Conservation (phyloP, 495 filamentous ascomycete species). For the Trichoderma erinaceum region DNA sequence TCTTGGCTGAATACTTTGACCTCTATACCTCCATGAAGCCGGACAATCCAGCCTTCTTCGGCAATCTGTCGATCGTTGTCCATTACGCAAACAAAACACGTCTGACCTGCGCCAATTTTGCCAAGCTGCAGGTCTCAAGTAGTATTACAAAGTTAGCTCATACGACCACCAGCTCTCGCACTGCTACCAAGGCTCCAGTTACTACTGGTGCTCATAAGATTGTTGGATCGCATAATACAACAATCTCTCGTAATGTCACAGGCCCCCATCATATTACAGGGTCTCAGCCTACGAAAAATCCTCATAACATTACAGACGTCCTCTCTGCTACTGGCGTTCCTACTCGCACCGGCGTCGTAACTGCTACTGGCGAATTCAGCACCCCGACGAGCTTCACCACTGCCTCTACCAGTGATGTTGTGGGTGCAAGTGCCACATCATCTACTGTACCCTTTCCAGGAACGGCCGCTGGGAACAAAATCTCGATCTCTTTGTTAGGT, state of each 20-base stretch:
- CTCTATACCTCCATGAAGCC: constrained; percentile 55
- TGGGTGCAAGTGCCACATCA: not conserved
- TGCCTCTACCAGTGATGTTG: not conserved
- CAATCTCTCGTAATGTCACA: not conserved
- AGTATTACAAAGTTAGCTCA: constrained; percentile 15
- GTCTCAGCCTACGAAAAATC: not conserved
- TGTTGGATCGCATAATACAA: not conserved
- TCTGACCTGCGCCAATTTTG: constrained; percentile 67
- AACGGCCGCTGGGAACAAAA: not conserved
- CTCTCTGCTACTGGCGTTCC: not conserved
- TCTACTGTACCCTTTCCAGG: not conserved
- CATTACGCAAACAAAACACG: constrained; percentile 67
- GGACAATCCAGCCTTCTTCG: constrained; percentile 62
- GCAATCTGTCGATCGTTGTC: constrained; percentile 71
- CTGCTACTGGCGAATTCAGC: not conserved
- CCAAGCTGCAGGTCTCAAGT: constrained; percentile 19
- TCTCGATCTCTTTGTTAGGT: not conserved
- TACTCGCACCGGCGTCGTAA: not conserved
- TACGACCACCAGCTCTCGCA: not conserved
- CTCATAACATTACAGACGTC: not conserved
- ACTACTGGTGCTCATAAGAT: constrained; percentile 10
- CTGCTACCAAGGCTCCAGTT: constrained; percentile 14
- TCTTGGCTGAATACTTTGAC: constrained; percentile 53
- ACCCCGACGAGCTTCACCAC: not conserved
- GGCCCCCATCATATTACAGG: not conserved